phyloP scores from a whole-genome alignment of 148 eudicot genomes.

The Chenopodium quinoa region DNA sequence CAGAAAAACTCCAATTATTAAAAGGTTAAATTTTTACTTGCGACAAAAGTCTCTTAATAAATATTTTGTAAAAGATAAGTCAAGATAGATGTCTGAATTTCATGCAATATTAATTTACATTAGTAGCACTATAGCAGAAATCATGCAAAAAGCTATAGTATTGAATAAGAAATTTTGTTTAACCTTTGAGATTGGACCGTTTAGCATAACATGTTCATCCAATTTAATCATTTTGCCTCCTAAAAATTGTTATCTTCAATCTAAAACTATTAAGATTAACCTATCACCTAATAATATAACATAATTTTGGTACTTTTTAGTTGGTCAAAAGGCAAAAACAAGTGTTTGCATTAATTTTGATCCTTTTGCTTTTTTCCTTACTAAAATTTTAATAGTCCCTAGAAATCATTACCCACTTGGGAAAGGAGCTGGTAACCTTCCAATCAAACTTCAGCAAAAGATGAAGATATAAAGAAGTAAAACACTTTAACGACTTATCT shows the following conservation, averaged over 20 bases:
- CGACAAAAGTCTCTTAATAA: too few species aligned
- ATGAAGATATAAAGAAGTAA: not conserved
- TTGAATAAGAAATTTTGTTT: too few species aligned
- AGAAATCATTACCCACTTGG: constrained; percentile 23
- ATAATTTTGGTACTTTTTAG: constrained; percentile 9
- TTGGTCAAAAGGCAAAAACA: constrained; percentile 29
- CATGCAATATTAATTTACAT: not conserved
- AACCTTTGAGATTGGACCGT: not conserved
- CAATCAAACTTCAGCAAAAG: constrained; percentile 20
- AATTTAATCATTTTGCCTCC: not conserved
- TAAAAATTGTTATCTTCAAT: not conserved
- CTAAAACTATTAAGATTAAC: not conserved
- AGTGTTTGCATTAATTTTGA: constrained; percentile 3
- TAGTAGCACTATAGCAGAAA: not conserved
- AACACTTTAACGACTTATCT: constrained; percentile 10
- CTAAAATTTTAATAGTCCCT: constrained; percentile 9
- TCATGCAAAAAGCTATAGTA: not conserved
- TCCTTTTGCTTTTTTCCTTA: constrained; percentile 19
- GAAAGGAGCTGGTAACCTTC: constrained; percentile 17
- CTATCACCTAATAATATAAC: not conserved
- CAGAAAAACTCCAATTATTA: too few species aligned
- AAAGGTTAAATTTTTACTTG: too few species aligned
- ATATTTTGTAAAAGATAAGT: not conserved
- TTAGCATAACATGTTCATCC: not conserved
- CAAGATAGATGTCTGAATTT: not conserved